phyloP scores from a whole-genome alignment of 352 stramenopile species.

The Aphanomyces astaci region DNA sequence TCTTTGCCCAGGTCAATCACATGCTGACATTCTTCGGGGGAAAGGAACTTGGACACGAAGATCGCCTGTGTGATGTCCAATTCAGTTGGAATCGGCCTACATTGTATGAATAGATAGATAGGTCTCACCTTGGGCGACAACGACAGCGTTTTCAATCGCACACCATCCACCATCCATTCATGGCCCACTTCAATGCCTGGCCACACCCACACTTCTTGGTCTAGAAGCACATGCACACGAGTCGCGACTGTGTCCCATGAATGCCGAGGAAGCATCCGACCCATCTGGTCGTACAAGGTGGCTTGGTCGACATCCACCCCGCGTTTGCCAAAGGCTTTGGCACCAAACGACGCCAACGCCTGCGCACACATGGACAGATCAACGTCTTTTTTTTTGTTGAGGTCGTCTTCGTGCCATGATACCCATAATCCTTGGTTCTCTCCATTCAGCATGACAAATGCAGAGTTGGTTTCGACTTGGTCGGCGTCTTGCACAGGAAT shows the following conservation, averaged over 20 bases:
- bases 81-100: neutral
- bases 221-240: slow-evolving; percentile 13
- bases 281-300: slow-evolving; percentile 15
- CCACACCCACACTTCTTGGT: slow-evolving; percentile 22
- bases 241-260: slow-evolving; percentile 1
- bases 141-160: slow-evolving; percentile 14
- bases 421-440: slow-evolving; percentile 9
- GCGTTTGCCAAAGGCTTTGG: neutral
- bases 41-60: slow-evolving; percentile 11
- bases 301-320: neutral
- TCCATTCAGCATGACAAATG: slow-evolving; percentile 23
- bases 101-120: no score
- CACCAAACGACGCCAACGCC: neutral
- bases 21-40: neutral
- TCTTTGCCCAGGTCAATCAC: slow-evolving; percentile 8
- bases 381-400: neutral
- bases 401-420: neutral
- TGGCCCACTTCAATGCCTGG: slow-evolving; percentile 16
- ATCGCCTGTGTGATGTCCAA: slow-evolving; percentile 1
- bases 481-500: neutral
- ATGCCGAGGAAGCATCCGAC: neutral
- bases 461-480: neutral
- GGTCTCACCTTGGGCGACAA: slow-evolving; percentile 14
- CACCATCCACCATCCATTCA: slow-evolving; percentile 11
- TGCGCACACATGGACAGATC: neutral